These are phyloP conservation scores for Lactarius tabidus DNA, from an alignment of 768 basidiomycete species.

Conservation along the genomic window DNA sequence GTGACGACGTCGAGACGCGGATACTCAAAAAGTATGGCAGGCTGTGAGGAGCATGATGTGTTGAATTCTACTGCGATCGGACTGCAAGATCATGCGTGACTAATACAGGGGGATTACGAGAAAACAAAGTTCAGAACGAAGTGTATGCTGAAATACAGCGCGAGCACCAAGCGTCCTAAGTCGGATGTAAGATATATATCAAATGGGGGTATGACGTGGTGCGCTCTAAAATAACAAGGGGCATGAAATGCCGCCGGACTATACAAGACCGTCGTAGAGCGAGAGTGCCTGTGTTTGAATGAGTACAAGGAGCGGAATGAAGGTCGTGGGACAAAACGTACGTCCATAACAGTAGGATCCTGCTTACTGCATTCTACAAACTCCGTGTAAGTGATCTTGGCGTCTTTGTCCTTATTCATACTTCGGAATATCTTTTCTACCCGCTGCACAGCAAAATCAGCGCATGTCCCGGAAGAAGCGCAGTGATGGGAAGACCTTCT, in stretches of 20 bases:
- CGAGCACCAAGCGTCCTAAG: background rate
- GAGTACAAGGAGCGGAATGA: constrained; percentile 19
- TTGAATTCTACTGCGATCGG: constrained; percentile 3
- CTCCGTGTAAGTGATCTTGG: constrained; percentile 90
- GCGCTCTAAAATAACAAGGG: background rate
- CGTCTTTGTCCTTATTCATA: constrained; percentile 96
- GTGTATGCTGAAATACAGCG: constrained; percentile 5
- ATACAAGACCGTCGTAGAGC: constrained; percentile 92
- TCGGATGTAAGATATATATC: constrained; percentile 6
- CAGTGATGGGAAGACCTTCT: constrained; percentile 60
- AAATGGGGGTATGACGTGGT: constrained; percentile 1
- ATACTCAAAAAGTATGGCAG: constrained; percentile 77
- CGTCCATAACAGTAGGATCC: constrained; percentile 99
- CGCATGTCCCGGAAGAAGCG: background rate
- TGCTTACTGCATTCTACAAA: constrained; percentile 98
- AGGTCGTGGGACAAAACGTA: constrained; percentile 32
- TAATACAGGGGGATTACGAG: constrained; percentile 14
- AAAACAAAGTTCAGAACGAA: background rate
- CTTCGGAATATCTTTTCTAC: constrained; percentile 98
- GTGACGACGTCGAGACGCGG: constrained; percentile 73
- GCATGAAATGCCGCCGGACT: background rate
- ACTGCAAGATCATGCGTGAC: background rate
- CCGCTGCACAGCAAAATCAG: constrained; percentile 50
- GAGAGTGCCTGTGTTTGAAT: constrained; percentile 68
- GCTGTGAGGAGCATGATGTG: constrained; percentile 34